Conservation (phyloP, 495 filamentous ascomycete species). For the Penicillium bialowiezense region DNA sequence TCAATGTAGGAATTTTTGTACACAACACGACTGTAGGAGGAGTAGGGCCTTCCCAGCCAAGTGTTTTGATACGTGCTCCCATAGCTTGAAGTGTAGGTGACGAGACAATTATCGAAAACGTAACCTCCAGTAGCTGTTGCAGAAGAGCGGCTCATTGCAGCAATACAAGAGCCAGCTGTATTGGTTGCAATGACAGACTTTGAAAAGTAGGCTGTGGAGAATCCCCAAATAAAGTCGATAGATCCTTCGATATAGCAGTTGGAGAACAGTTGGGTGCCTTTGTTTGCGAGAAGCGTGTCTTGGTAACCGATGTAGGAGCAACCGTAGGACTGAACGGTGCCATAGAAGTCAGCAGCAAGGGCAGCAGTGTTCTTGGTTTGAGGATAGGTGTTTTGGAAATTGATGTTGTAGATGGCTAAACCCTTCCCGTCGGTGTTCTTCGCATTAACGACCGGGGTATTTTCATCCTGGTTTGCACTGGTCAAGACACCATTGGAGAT, state of each 20-base stretch:
- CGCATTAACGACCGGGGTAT: slow-evolving; percentile 6
- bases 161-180: slow-evolving; percentile 55
- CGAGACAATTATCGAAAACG: slow-evolving; percentile 32
- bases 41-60: slow-evolving; percentile 58
- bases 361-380: slow-evolving; percentile 8
- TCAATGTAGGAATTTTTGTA: slow-evolving; percentile 54
- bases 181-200: slow-evolving; percentile 43
- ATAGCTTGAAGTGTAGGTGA: slow-evolving; percentile 39
- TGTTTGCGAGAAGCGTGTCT: slow-evolving; percentile 56
- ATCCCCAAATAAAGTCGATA: slow-evolving; percentile 63
- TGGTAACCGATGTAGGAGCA: slow-evolving; percentile 48
- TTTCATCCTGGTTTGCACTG: slow-evolving; percentile 9
- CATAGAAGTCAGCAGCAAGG: slow-evolving; percentile 13
- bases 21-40: slow-evolving; percentile 54
- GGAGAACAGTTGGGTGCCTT: slow-evolving; percentile 52
- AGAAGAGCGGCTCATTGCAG: slow-evolving; percentile 46
- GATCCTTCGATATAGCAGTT: slow-evolving; percentile 43
- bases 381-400: slow-evolving; percentile 14
- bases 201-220: slow-evolving; percentile 52
- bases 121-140: slow-evolving; percentile 57
- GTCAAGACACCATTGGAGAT: slow-evolving; percentile 9
- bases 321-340: slow-evolving; percentile 8
- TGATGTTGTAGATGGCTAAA: slow-evolving; percentile 12
- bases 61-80: slow-evolving; percentile 45
- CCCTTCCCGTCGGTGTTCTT: slow-evolving; percentile 10